Conservation (phyloP, 768 basidiomycete genomes). For the Tricholoma flavovirens region DNA sequence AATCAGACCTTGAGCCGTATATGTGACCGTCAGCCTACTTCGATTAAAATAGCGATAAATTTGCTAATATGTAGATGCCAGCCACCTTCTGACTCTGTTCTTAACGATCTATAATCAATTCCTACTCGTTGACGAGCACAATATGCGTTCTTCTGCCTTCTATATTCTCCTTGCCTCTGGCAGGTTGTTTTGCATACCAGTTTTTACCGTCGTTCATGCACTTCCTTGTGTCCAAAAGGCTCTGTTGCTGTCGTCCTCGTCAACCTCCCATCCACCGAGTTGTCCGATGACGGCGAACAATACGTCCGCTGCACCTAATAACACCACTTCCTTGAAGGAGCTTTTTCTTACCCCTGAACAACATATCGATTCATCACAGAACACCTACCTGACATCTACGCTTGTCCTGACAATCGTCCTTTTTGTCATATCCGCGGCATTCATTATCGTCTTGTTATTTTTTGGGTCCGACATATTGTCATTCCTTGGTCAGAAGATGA, state of each 20-base stretch:
- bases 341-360: neutral
- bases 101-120: too few species aligned
- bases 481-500: constrained; percentile 5
- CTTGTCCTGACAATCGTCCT: constrained; percentile 15
- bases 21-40: too few species aligned
- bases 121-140: neutral
- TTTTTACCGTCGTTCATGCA: constrained; percentile 1
- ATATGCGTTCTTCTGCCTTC: constrained; percentile 5
- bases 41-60: neutral
- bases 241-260: neutral
- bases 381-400: constrained; percentile 10
- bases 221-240: neutral
- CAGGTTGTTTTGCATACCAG: neutral
- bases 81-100: neutral
- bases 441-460: constrained; percentile 13
- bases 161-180: constrained; percentile 6
- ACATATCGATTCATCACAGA: neutral
- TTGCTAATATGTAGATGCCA: neutral
- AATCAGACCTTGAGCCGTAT: too few species aligned
- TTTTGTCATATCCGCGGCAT: constrained; percentile 13
- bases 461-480: constrained; percentile 12
- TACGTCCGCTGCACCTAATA: neutral
- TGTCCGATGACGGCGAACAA: neutral
- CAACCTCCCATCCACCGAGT: neutral
- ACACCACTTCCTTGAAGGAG: neutral